Evolutionary conservation across 257 asterid genomes (phyloP), one percentile per base, ranked within the genome.

Genomic region (Forsythia suspensa): DNA sequence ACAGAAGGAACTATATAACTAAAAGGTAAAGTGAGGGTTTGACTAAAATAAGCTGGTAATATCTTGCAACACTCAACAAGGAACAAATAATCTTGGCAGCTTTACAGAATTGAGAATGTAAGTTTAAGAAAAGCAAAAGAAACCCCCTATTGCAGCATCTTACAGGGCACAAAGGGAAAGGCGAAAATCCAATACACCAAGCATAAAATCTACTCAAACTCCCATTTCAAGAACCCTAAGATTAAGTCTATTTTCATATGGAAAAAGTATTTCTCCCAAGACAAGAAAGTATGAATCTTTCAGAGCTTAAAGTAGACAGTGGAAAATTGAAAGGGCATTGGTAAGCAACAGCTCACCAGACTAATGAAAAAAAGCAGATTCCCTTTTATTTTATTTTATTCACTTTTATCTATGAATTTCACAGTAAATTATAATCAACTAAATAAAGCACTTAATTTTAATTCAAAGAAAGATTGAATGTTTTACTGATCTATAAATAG

Each of bases 51-150:
- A 76, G 84, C 72, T 81, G 83, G 86, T 79, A 82, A 90, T 87
- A 83, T 82, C 94, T 89, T 92, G 98, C 89, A 86, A 81, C 82
- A 85, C 91, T 84, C 85, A 90, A 87, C 95, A 92, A 91, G 94
- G 92, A 90, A 92, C 95, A 91, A 90, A 86, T 84, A 80, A 90
- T 82, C 73, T 36, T 87, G 90, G 92, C 98, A 92, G 97, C 97
- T 91, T 94, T 93, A 93, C 81, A 86, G 88, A 85, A 86, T 85
- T 83, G 86, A 72, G 85, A 72, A 42, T 51, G 83, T 48, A 77
- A 81, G 65, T 72, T 82, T 84, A 83, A 83, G 81, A 83, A 87
- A 90, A 89, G 86, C 79, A 85, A 90, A 91, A 90, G 87, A 91
- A 90, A 86, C 78, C 89, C 86, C 86, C 78, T 82, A 87, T 39